Evolutionary conservation across 805 yeast species (phyloP), one percentile per base, ranked within the genome.

Genomic region (Saccharomyces mikatae): DNA sequence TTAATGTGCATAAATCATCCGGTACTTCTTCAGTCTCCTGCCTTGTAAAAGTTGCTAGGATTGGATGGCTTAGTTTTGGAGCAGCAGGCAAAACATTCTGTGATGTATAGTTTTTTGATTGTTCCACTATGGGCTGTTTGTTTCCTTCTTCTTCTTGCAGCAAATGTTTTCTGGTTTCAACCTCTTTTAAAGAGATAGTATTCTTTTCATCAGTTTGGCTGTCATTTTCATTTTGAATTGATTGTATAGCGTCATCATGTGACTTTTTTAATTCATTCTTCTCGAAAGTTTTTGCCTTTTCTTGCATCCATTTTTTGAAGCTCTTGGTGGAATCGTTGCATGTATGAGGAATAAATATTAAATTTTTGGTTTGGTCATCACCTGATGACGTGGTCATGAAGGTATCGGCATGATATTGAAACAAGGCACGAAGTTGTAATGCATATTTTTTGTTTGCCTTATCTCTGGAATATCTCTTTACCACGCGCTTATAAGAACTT

Each of bases 91-190:
- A 60, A 13, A 58, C 62, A 49, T 60, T 59, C 64, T 62, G 79
- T 74, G 61, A 78, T 77, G 17, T 82, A 79, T 14, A 80, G 76
- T 22, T 81, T 84, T 52, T 32, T 3, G 24, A 17, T 21, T 30
- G 36, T 28, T 13, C 21, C n/a, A 26, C 2, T 4, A 26, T 28
- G 10, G 17, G 6, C 6, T n/a, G 44, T 36, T 36, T 83, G 11
- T 80, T 80, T 13, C 68, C 71, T 2, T 49, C 60, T n/a, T 59
- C 56, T 22, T 63, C 46, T 44, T 30, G 11, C 62, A 17, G 31
- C 17, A 14, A 3, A 30, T 2, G 63, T 13, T 28, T 13, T 17
- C 21, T 36, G 14, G 31, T 30, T 22, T 46, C 8, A 14, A 36
- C 27, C 13, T 36, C 41, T 14, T 48, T 27, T 21, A 41, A 36